Evolutionary conservation across 768 basidiomycete species (phyloP), one percentile per base, ranked within the genome.

Genomic region (Auriscalpium vulgare): DNA sequence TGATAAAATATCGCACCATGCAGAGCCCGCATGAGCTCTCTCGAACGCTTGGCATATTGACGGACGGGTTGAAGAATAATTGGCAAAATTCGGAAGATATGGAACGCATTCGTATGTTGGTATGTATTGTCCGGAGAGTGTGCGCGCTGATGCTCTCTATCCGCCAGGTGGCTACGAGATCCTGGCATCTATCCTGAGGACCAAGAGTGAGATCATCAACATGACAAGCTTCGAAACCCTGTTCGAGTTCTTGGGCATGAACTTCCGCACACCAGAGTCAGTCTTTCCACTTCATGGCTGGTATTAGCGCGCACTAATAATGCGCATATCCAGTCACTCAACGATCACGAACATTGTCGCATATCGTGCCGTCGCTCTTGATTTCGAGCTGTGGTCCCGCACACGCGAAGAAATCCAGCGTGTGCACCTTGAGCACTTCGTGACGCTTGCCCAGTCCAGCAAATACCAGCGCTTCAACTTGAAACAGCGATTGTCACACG

Each of bases 71-170:
- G 47, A 82, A 82, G 60, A 85, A 88, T 61, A 89, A 83, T 62
- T 97, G 95, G 95, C 82, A 90, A 63, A 92, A 91, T 64, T 94
- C 90, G 37, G 94, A 95, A 66, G 95, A 97, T 62, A 92, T 95
- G 86, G 94, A 95, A 66, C 77, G 86, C 37, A 71, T 93, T 53
- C 83, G 92, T 93, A 62, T 64, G 87, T 75, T 11, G 4, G n/a
- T 34, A 17, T 48, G 44, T 46, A 21, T 51, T 44, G 35, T 56
- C 14, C 16, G 36, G 1, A 29, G 7, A 5, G 29, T 29, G 29
- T 5, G 29, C 29, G 29, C 29, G 29, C 10, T n/a, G 10, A 16
- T 35, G 4, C 4, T 29, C 29, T 7, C 29, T 29, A 29, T 29
- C 4, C 29, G 29, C 29, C 61, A 93, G 91, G 85, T 53, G 94